A percentile compares a stretch with the other conserved stretches of the same genome.
phyloP scores from a whole-genome alignment of 1,284 basidiomycete genomes.

The Macrocystidia cucumis region DNA sequence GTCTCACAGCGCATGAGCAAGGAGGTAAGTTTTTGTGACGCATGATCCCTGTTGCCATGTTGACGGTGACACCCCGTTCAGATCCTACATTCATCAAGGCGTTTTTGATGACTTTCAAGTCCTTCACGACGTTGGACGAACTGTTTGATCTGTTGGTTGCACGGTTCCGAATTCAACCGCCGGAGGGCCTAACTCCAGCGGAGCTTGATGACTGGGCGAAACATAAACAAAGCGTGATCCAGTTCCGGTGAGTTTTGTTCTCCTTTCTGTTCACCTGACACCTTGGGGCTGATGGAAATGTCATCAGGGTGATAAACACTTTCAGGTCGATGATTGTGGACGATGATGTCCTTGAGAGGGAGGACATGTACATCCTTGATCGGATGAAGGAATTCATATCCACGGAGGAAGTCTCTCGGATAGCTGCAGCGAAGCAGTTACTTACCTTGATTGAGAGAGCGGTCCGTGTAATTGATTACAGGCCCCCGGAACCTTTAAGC shows the following conservation, averaged over 20 bases:
- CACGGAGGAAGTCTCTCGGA: conserved; percentile 54
- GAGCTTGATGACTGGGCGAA: conserved; percentile 82
- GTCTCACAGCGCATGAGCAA: conserved; percentile 85
- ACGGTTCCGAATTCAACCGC: conserved; percentile 79
- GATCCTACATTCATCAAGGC: conserved; percentile 85
- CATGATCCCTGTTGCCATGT: background rate
- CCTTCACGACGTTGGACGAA: conserved; percentile 84
- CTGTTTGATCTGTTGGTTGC: conserved; percentile 82
- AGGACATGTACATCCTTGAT: conserved; percentile 72
- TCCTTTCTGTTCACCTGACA: conserved; percentile 1
- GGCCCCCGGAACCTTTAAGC: background rate
- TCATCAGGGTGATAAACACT: conserved; percentile 70
- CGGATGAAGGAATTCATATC: conserved; percentile 74
- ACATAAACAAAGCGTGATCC: conserved; percentile 86
- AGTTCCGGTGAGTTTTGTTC: conserved; percentile 64
- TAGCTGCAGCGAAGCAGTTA: conserved; percentile 69
- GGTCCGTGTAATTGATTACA: conserved; percentile 28
- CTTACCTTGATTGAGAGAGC: conserved; percentile 67
- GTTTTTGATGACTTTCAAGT: conserved; percentile 96
- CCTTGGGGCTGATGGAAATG: conserved; percentile 6
- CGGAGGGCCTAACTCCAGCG: conserved; percentile 53
- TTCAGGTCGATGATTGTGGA: conserved; percentile 79
- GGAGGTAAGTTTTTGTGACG: conserved; percentile 54
- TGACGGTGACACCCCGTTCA: conserved; percentile 17
- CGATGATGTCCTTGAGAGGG: conserved; percentile 74